Percentiles rank a stretch among this genome's conserved stretches.
Evolutionary conservation across 305 asterid genomes (phyloP).

Genomic region (Petunia hybrid): DNA sequence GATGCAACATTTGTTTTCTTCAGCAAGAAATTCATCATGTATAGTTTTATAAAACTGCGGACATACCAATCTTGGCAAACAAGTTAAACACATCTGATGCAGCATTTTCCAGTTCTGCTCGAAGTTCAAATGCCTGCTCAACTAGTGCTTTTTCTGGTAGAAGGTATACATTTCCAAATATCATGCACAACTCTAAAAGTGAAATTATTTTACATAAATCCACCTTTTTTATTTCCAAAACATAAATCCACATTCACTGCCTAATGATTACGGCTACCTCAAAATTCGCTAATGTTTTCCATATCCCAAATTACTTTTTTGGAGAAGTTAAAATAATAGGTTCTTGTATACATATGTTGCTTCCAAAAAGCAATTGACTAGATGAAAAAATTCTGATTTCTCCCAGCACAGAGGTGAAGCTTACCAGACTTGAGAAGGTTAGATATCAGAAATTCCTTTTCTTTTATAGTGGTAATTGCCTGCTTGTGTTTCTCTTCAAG

Average conservation of each 20-base stretch:
- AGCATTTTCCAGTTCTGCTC: constrained; percentile 88
- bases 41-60: constrained; percentile 14
- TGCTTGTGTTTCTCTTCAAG: constrained; percentile 88
- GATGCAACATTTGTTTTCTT: constrained; percentile 15
- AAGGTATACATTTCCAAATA: not conserved
- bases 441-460: constrained; percentile 87
- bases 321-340: constrained; percentile 9
- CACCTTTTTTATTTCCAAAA: not conserved
- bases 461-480: constrained; percentile 90
- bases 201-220: not conserved
- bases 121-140: constrained; percentile 90
- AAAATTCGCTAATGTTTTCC: not conserved
- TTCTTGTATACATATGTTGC: not conserved
- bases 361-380: constrained; percentile 5
- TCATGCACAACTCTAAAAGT: constrained; percentile 16
- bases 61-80: constrained; percentile 85
- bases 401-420: constrained; percentile 38
- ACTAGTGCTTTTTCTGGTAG: constrained; percentile 87
- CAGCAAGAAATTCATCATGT: constrained; percentile 14
- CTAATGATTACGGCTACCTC: constrained; percentile 25
- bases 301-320: constrained; percentile 18
- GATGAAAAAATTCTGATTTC: not conserved
- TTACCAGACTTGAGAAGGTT: constrained; percentile 91
- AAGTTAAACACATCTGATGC: constrained; percentile 86
- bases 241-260: not conserved